These are phyloP conservation scores for Laburnicola sp. DNA, from an alignment of 2,329 filamentous ascomycete species.

Conservation along the genomic window DNA sequence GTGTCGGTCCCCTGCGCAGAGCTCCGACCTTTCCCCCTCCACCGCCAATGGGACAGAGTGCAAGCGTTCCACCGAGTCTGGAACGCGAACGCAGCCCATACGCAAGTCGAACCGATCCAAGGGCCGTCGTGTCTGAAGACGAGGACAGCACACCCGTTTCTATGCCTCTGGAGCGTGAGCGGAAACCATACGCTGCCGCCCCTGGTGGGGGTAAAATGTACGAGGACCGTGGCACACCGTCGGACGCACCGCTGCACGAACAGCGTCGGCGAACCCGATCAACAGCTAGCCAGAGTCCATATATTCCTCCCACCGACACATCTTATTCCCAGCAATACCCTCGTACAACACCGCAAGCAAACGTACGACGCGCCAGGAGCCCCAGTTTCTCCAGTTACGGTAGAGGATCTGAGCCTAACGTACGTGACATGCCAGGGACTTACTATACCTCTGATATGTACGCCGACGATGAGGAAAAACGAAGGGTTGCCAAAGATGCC, in stretches of 20 bases:
- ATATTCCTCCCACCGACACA: constrained; percentile 24
- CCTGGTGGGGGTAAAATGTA: constrained; percentile 63
- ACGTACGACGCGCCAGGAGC: constrained; percentile 33
- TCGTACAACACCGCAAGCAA: constrained; percentile 25
- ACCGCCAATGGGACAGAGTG: constrained; percentile 28
- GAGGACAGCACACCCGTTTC: constrained; percentile 47
- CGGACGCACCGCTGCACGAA: constrained; percentile 27
- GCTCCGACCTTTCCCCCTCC: constrained; percentile 42
- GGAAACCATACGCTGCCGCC: constrained; percentile 65
- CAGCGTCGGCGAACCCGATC: constrained; percentile 39
- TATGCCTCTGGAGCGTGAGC: constrained; percentile 64
- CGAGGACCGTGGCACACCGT: constrained; percentile 41
- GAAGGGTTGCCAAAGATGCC: constrained; percentile 35
- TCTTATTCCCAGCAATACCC: constrained; percentile 28
- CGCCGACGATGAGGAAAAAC: constrained; percentile 37
- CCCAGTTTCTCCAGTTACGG: constrained; percentile 42
- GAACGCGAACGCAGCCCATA: constrained; percentile 45
- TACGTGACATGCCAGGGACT: constrained; percentile 34
- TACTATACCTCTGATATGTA: constrained; percentile 41
- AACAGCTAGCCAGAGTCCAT: constrained; percentile 36
- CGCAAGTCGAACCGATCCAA: constrained; percentile 27
- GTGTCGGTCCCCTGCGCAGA: constrained; percentile 40
- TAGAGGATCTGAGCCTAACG: constrained; percentile 38
- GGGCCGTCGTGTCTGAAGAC: constrained; percentile 39
- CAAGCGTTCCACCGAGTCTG: constrained; percentile 28